Conservation (phyloP, 1,284 basidiomycete species). For the Agroathelia rolfsii region DNA sequence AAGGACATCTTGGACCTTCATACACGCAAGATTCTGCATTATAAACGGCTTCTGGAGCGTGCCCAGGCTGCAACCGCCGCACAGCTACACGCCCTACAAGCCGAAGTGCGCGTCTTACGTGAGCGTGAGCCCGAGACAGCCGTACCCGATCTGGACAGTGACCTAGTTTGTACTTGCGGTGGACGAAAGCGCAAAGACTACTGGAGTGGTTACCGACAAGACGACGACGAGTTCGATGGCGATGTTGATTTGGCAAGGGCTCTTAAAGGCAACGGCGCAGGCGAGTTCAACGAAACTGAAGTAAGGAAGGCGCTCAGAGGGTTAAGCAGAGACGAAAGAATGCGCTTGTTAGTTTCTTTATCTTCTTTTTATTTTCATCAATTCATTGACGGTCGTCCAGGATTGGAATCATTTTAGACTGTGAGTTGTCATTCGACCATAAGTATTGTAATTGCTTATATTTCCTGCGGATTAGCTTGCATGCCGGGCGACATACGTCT, state of each 20-base stretch:
- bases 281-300: slow-evolving; percentile 56
- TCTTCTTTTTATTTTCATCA: slow-evolving; percentile 6
- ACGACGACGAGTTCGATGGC: slow-evolving; percentile 11
- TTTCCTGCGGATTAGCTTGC: slow-evolving; percentile 34
- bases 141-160: slow-evolving; percentile 16
- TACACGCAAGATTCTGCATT: slow-evolving; percentile 54
- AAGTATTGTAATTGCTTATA: slow-evolving; percentile 4
- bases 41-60: slow-evolving; percentile 67
- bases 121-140: slow-evolving; percentile 22
- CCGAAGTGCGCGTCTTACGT: slow-evolving; percentile 52
- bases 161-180: too few species aligned
- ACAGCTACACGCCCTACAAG: slow-evolving; percentile 71
- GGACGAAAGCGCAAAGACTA: too few species aligned
- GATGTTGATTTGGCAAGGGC: slow-evolving; percentile 35
- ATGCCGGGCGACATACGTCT: slow-evolving; percentile 70
- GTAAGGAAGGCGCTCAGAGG: slow-evolving; percentile 54
- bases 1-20: slow-evolving; percentile 48
- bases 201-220: slow-evolving; percentile 19
- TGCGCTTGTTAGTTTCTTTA: slow-evolving; percentile 49
- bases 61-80: slow-evolving; percentile 66
- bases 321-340: slow-evolving; percentile 56
- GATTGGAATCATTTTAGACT: slow-evolving; percentile 51
- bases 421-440: slow-evolving; percentile 22
- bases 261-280: slow-evolving; percentile 40
- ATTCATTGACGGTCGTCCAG: slow-evolving; percentile 27